A percentile compares a stretch with the other conserved stretches of the same genome.
These are phyloP conservation scores for Obelidium mucronatum DNA, from an alignment of 192 early-diverging fungal genomes.

Conservation along the genomic window DNA sequence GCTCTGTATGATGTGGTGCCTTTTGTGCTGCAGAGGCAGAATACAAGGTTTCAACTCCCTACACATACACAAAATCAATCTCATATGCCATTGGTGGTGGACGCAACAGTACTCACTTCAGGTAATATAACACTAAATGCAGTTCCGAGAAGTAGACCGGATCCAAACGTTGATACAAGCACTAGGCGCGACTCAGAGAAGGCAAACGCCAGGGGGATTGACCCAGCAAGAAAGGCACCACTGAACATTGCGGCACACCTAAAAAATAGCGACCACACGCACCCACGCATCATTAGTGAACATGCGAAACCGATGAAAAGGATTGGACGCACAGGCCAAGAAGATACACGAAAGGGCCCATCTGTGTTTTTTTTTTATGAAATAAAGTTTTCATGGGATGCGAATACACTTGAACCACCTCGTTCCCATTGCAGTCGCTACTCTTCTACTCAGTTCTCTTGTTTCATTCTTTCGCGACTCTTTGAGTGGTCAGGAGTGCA, in stretches of 20 bases:
- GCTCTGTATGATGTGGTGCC: too few species aligned
- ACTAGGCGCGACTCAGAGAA: constrained; percentile 77
- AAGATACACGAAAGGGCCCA: constrained; percentile 21
- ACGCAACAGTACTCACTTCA: constrained; percentile 36
- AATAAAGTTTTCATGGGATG: too few species aligned
- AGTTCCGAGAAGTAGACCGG: constrained; percentile 91
- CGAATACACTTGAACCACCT: too few species aligned
- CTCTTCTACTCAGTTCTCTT: not conserved
- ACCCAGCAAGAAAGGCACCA: constrained; percentile 88
- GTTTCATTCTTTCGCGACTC: constrained; percentile 4
- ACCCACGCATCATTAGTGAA: too few species aligned
- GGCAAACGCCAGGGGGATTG: constrained; percentile 81
- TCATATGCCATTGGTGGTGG: not conserved
- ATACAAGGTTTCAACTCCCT: constrained; percentile 91
- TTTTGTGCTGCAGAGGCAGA: constrained; percentile 23
- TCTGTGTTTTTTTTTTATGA: not conserved
- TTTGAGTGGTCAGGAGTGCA: too few species aligned
- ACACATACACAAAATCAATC: not conserved
- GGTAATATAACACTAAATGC: constrained; percentile 93
- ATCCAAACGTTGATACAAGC: constrained; percentile 82
- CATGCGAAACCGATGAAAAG: not conserved
- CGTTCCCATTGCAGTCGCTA: too few species aligned
- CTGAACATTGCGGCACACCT: constrained; percentile 71
- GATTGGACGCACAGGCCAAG: constrained; percentile 9
- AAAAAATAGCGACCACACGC: too few species aligned